Evolutionary conservation across 2,329 filamentous ascomycete species (phyloP).

Genomic region (Fusarium sp.): DNA sequence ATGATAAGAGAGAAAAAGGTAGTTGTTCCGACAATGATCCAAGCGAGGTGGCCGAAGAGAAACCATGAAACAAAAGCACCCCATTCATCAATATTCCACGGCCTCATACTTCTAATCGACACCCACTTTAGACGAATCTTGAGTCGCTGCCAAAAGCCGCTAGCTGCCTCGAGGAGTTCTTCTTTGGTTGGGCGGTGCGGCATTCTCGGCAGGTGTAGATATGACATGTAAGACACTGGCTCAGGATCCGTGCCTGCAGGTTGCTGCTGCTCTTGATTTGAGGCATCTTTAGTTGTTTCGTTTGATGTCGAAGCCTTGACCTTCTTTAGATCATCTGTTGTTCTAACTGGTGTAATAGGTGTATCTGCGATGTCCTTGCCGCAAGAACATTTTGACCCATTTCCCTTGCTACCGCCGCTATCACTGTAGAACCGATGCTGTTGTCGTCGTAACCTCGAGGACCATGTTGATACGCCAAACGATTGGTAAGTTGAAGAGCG

Average conservation of each 20-base stretch:
- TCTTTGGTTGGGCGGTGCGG: conserved; percentile 94
- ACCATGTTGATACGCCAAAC: conserved; percentile 8
- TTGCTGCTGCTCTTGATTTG: conserved; percentile 27
- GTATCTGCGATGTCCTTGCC: conserved; percentile 40
- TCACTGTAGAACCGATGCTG: conserved; percentile 38
- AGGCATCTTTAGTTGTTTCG: conserved; percentile 24
- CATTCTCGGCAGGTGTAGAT: conserved; percentile 74
- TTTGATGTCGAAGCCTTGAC: conserved; percentile 23
- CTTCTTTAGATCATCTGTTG: conserved; percentile 33
- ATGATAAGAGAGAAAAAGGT: conserved; percentile 96
- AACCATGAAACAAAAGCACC: conserved; percentile 96
- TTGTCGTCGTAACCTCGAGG: conserved; percentile 12
- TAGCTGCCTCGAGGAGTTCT: conserved; percentile 90
- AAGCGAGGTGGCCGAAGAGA: conserved; percentile 90
- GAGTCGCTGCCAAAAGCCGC: conserved; percentile 90
- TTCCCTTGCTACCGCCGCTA: conserved; percentile 24
- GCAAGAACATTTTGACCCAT: conserved; percentile 44
- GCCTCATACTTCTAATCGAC: conserved; percentile 91
- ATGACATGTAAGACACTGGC: conserved; percentile 67
- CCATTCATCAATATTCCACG: conserved; percentile 97
- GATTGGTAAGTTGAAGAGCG: conserved; percentile 2
- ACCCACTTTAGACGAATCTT: conserved; percentile 98
- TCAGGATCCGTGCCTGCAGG: conserved; percentile 49
- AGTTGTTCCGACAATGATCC: conserved; percentile 96
- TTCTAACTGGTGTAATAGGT: conserved; percentile 20